Base-by-base conservation (phyloP, 2,329 filamentous ascomycete species). In the Plectosphaerella sp. region DNA sequence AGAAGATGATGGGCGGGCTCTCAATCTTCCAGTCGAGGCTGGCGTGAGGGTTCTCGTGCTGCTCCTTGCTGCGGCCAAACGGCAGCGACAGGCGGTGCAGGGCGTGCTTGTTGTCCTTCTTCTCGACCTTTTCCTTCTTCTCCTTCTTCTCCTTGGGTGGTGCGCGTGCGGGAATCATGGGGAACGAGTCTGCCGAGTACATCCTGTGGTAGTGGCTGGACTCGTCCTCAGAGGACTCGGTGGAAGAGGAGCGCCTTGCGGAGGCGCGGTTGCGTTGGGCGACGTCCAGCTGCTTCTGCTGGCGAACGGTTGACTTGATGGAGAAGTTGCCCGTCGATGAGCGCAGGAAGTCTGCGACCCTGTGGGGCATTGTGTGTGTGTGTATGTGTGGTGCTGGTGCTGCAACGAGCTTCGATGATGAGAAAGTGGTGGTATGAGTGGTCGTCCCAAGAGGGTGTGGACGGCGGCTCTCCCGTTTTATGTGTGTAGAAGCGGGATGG, bases 1-100 rank as follows among this genome's bases (percentile, higher is more conserved):
- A 89, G 71, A 96, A 87, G 45, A 97, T 82, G 16, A 93, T 78
- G 3, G 92, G 92, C 1, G 91, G 91, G 12, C 89, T 95, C 74
- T 97, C 92, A 57, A 97, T 87, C 60, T 72, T 76, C 75, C 78
- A 82, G 54, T 75, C 69, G 16, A 84, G 63, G 2, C 70, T 61
- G 10, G 75, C 73, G 52, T 72, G 70, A 2, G 69, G 62, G 50
- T 69, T 70, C 52, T 64, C 58, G 41, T 67, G 57, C n/a, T 58
- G 58, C 10, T 79, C 74, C 61, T 74, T 74, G 39, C 53, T 51
- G 51, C 56, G 48, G 43, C 68, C 66, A 59, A 73, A 73, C 53
- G 67, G 71, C 49, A 73, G 63, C 14, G 71, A 71, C 49, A 72
- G 64, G 53, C 67, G 69, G 61, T 72, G 70, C 49, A 53, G 54